A percentile compares a stretch with the other conserved stretches of the same genome.
Evolutionary conservation across 73 alveolate genomes (phyloP).

Genomic region (Stentor coeruleus): DNA sequence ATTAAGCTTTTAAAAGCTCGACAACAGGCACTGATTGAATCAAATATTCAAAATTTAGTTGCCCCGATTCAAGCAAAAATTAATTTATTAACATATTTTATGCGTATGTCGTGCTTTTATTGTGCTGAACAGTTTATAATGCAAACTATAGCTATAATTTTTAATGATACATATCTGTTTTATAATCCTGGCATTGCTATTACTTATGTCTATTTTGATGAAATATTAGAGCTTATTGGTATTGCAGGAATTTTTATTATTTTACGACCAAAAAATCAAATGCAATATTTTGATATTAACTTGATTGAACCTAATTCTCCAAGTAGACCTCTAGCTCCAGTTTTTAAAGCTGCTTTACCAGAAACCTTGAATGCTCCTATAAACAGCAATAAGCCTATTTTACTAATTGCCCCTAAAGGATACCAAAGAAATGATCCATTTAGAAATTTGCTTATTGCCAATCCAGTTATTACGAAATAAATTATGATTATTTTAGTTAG

Average conservation of each 20-base stretch:
- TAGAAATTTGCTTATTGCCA: neutral
- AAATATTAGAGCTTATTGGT: neutral
- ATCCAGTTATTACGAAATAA: neutral
- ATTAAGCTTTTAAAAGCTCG: neutral
- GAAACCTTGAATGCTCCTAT: neutral
- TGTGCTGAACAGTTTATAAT: neutral
- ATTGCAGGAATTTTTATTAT: neutral
- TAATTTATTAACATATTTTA: no score
- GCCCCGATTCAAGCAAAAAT: conserved; percentile 1
- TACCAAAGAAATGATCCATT: neutral
- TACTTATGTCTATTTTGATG: neutral
- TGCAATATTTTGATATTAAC: neutral
- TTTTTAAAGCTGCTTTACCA: neutral
- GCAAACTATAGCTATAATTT: neutral
- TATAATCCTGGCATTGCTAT: neutral
- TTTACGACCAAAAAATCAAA: neutral
- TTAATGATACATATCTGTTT: neutral
- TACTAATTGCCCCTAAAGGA: neutral
- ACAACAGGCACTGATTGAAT: neutral
- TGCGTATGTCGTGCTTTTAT: neutral
- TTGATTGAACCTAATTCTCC: neutral
- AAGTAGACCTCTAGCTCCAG: neutral
- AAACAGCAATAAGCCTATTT: neutral
- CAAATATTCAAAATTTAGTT: neutral
- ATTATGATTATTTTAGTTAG: neutral